Evolutionary conservation across 75 land plant genomes (phyloP).

Genomic region (Selaginella tamariscina): DNA sequence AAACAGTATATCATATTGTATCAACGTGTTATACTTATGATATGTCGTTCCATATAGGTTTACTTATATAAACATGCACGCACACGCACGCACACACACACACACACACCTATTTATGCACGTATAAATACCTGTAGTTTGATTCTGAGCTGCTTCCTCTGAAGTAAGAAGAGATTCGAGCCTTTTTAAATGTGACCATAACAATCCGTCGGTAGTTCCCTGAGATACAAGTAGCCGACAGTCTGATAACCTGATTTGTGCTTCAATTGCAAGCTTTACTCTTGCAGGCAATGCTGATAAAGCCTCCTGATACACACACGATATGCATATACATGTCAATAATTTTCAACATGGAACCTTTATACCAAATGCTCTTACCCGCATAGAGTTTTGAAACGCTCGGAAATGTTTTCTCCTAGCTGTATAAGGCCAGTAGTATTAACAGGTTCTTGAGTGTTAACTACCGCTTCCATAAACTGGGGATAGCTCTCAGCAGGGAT

Average conservation of each 20-base stretch:
- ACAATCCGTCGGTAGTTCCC: conserved; percentile 40
- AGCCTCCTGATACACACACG: neutral
- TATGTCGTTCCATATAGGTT: too few relatives aligned
- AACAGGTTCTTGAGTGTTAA: neutral
- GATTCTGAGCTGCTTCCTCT: conserved; percentile 27
- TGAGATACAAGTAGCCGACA: conserved; percentile 42
- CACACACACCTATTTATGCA: too few relatives aligned
- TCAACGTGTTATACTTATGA: too few relatives aligned
- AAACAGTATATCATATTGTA: too few relatives aligned
- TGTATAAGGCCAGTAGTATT: neutral
- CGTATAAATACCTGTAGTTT: too few relatives aligned
- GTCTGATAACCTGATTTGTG: conserved; percentile 62
- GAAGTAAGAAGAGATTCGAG: conserved; percentile 34
- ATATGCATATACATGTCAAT: conserved; percentile 14
- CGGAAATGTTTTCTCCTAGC: neutral
- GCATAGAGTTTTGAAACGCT: neutral
- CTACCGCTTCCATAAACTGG: neutral
- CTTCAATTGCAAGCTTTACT: conserved; percentile 24
- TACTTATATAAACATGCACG: too few relatives aligned
- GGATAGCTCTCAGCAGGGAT: neutral
- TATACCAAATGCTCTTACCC: conserved; percentile 4
- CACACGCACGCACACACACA: too few relatives aligned
- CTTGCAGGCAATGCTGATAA: conserved; percentile 3
- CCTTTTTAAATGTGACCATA: conserved; percentile 49
- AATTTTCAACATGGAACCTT: too few relatives aligned